Conservation (phyloP, 805 yeast genomes). For the Candida palmyrensis region DNA sequence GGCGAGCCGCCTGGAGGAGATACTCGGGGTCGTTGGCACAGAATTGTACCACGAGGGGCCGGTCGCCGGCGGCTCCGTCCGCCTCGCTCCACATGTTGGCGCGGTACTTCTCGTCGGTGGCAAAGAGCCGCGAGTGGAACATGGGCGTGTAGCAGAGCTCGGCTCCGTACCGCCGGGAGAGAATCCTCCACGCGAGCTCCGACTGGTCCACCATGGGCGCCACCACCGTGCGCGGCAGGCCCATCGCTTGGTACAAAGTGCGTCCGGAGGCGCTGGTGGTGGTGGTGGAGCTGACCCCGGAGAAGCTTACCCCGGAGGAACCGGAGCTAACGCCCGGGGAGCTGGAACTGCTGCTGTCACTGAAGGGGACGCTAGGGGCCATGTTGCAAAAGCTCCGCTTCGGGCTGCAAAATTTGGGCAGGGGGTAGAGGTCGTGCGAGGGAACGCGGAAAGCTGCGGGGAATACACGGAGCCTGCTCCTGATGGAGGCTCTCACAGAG, state of each 20-base stretch:
- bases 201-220: constrained; percentile 99
- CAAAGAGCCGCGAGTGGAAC: constrained; percentile 90
- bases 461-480: too few relatives aligned
- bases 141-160: constrained; percentile 93
- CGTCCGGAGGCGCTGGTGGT: constrained; percentile 45
- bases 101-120: constrained; percentile 77
- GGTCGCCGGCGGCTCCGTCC: constrained; percentile 69
- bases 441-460: too few relatives aligned
- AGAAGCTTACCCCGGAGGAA: neutral
- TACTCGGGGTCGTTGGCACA: constrained; percentile 94
- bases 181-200: constrained; percentile 90
- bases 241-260: constrained; percentile 62
- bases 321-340: too few relatives aligned
- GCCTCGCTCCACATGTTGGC: constrained; percentile 60
- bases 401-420: too few relatives aligned
- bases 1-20: constrained; percentile 72
- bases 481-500: too few relatives aligned
- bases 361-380: neutral
- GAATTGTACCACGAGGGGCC: constrained; percentile 91
- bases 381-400: neutral
- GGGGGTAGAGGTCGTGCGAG: too few relatives aligned
- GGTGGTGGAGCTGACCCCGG: neutral
- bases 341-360: too few relatives aligned
- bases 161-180: constrained; percentile 87
- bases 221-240: constrained; percentile 75